Evolutionary conservation across 73 alveolate genomes (phyloP).

Genomic region (Paramecium primaurelia): DNA sequence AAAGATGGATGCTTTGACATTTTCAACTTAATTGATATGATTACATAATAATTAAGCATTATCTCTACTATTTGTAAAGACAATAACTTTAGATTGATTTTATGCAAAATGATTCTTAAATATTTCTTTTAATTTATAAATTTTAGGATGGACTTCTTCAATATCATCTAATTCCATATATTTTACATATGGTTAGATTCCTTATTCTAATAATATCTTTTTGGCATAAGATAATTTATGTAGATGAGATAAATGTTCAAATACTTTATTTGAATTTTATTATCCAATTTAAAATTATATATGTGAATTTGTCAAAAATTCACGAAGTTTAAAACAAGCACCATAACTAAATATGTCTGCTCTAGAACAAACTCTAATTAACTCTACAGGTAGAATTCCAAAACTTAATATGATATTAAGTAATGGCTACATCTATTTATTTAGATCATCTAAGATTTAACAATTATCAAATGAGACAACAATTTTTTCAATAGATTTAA

Average conservation of each 20-base stretch:
- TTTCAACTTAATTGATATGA: constrained; percentile 57
- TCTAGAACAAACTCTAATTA: constrained; percentile 30
- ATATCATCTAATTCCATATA: constrained; percentile 23
- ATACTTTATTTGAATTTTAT: background rate
- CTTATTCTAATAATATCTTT: constrained; percentile 46
- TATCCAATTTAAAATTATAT: background rate
- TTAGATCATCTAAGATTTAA: background rate
- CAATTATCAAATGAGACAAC: constrained; percentile 52
- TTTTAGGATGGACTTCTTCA: constrained; percentile 50
- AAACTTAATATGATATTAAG: background rate
- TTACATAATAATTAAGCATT: constrained; percentile 67
- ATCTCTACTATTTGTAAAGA: constrained; percentile 74
- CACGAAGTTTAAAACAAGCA: constrained; percentile 19
- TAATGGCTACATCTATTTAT: background rate
- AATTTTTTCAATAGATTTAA: constrained; percentile 59
- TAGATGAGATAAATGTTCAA: background rate
- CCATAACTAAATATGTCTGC: constrained; percentile 40
- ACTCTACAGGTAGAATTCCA: background rate
- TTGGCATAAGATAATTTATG: constrained; percentile 40
- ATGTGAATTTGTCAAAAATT: background rate
- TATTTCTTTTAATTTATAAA: constrained; percentile 24
- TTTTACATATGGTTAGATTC: constrained; percentile 11
- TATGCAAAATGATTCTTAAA: background rate
- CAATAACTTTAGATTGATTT: constrained; percentile 59
- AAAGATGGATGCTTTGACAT: constrained; percentile 57